Conservation (phyloP, 371 early-diverging fungal genomes). For the Mucor sp. region DNA sequence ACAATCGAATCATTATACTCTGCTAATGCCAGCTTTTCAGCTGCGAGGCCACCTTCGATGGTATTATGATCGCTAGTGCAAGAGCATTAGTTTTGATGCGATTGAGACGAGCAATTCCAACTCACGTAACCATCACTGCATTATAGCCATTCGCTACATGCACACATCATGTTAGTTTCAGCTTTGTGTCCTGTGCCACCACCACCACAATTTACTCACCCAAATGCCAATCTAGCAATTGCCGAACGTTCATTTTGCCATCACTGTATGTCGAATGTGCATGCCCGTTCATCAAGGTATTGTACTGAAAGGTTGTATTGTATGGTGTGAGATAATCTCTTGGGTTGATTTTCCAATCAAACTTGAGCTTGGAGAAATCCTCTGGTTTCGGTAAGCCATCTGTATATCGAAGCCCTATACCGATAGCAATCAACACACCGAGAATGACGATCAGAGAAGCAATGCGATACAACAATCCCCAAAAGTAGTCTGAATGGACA, state of each 20-base stretch:
- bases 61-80: slow-evolving; percentile 72
- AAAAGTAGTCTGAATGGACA: slow-evolving; percentile 17
- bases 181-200: background rate
- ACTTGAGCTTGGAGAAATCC: slow-evolving; percentile 39
- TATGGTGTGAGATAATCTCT: slow-evolving; percentile 58
- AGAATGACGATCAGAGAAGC: slow-evolving; percentile 26
- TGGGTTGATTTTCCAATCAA: slow-evolving; percentile 66
- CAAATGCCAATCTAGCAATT: slow-evolving; percentile 67
- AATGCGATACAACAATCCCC: slow-evolving; percentile 29
- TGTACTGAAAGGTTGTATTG: slow-evolving; percentile 60
- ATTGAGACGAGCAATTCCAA: background rate
- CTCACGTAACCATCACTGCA: slow-evolving; percentile 66
- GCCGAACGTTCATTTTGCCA: slow-evolving; percentile 65
- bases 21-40: slow-evolving; percentile 57
- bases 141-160: slow-evolving; percentile 72
- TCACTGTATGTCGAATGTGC: slow-evolving; percentile 72
- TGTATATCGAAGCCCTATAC: slow-evolving; percentile 44
- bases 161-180: background rate
- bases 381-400: slow-evolving; percentile 35
- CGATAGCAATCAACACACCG: slow-evolving; percentile 41
- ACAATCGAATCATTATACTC: slow-evolving; percentile 61
- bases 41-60: slow-evolving; percentile 66
- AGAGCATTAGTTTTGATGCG: background rate
- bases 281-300: slow-evolving; percentile 73
- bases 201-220: slow-evolving; percentile 37